Evolutionary conservation across 225 moss, liverwort and hornwort genomes (phyloP).

Genomic region (Climacium dendroides): DNA sequence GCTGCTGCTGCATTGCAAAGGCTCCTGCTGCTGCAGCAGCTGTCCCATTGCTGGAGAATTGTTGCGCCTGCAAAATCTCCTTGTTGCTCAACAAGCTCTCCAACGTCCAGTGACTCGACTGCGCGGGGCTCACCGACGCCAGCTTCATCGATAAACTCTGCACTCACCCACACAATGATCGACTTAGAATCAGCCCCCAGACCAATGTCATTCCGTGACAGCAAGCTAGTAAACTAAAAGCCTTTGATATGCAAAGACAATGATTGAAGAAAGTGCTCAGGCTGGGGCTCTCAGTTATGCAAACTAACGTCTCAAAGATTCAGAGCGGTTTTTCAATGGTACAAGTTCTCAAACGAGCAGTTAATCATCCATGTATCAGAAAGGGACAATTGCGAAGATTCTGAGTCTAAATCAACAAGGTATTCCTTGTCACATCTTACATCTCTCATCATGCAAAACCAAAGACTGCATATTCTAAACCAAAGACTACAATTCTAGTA

Average conservation of each 20-base stretch:
- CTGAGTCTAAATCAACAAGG: not conserved
- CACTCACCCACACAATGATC: not conserved
- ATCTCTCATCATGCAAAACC: not conserved
- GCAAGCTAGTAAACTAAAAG: not conserved
- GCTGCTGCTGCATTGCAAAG: not conserved
- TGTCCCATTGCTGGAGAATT: not conserved
- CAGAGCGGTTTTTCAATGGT: not conserved
- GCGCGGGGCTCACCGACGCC: constrained; percentile 10
- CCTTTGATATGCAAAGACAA: not conserved
- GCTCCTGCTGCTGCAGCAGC: not conserved
- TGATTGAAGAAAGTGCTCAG: not conserved
- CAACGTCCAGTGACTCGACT: not conserved
- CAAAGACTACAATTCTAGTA: not conserved
- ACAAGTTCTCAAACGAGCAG: not conserved
- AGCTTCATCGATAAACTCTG: constrained; percentile 44
- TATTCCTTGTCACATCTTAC: not conserved
- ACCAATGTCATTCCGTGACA: not conserved
- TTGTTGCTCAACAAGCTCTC: constrained; percentile 22
- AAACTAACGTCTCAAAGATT: not conserved
- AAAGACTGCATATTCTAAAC: not conserved
- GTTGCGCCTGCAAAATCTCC: constrained; percentile 4
- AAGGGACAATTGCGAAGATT: not conserved
- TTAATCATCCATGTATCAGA: not conserved
- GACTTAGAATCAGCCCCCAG: not conserved
- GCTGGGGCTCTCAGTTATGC: not conserved